phyloP scores from a whole-genome alignment of 345 rosid genomes.

The Excoecaria agallocha region DNA sequence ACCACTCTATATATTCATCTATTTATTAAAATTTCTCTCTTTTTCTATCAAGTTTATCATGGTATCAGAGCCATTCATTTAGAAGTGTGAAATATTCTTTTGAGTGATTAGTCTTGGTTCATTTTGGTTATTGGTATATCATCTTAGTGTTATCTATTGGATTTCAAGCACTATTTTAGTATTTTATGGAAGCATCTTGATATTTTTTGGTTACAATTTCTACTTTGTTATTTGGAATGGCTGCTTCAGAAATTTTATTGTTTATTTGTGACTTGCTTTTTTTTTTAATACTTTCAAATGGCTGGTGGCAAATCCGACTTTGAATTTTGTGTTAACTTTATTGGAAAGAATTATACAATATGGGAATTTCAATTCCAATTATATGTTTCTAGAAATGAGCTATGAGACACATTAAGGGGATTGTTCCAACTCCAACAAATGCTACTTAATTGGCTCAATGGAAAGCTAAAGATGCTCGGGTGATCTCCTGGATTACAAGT shows the following conservation, averaged over 20 bases:
- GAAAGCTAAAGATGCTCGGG: constrained; percentile 1
- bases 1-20: too few relatives aligned
- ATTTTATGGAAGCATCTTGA: too few relatives aligned
- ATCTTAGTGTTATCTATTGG: too few relatives aligned
- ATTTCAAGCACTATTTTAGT: too few relatives aligned
- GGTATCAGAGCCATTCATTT: neutral
- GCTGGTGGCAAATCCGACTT: neutral
- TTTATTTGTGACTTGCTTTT: too few relatives aligned
- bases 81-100: neutral
- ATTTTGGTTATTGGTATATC: neutral
- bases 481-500: neutral
- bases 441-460: neutral
- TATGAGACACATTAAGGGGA: constrained; percentile 4
- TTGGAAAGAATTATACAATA: constrained; percentile 6
- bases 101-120: too few relatives aligned
- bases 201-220: too few relatives aligned
- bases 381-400: constrained; percentile 6
- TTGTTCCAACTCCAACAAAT: neutral
- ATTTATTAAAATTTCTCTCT: too few relatives aligned
- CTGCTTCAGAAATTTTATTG: too few relatives aligned
- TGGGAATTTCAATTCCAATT: constrained; percentile 20
- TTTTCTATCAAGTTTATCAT: too few relatives aligned
- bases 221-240: too few relatives aligned
- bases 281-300: too few relatives aligned
- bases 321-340: neutral